Percentiles rank a stretch among this genome's conserved stretches.
phyloP scores from a whole-genome alignment of 2,329 filamentous ascomycete genomes.

The Chaetothyriales sp. region DNA sequence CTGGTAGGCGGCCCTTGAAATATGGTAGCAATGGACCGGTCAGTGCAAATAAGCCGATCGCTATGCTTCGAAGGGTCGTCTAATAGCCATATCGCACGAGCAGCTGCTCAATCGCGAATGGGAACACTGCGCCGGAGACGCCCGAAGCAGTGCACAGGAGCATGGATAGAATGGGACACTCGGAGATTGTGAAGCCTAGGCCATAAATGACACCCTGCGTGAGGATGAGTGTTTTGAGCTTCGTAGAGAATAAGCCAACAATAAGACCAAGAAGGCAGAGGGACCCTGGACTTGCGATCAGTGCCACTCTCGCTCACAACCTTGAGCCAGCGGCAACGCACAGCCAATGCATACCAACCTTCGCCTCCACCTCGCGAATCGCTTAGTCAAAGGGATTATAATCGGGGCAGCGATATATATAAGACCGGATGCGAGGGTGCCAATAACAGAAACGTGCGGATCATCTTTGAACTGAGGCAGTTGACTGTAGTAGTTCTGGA shows the following conservation, averaged over 20 bases:
- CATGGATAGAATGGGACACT: conserved; percentile 27
- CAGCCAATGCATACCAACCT: conserved; percentile 28
- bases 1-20: conserved; percentile 23
- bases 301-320: not conserved
- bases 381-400: conserved; percentile 23
- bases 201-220: conserved; percentile 31
- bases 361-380: conserved; percentile 23
- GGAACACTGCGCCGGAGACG: conserved; percentile 33
- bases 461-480: conserved; percentile 19
- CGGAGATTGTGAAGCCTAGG: conserved; percentile 28
- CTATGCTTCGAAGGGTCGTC: conserved; percentile 33
- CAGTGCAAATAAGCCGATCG: conserved; percentile 25
- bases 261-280: conserved; percentile 28
- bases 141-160: conserved; percentile 26
- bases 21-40: conserved; percentile 28
- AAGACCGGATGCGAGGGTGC: conserved; percentile 21
- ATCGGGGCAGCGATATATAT: conserved; percentile 16
- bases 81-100: conserved; percentile 26
- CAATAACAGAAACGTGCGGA: conserved; percentile 21
- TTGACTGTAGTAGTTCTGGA: conserved; percentile 23
- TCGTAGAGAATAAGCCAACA: conserved; percentile 23
- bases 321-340: not conserved
- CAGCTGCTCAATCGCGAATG: conserved; percentile 31
- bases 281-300: conserved; percentile 16
- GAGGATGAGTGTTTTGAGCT: conserved; percentile 24